Base-by-base conservation (phyloP, 2,329 filamentous ascomycete genomes). In the Stemphylium beticola region DNA sequence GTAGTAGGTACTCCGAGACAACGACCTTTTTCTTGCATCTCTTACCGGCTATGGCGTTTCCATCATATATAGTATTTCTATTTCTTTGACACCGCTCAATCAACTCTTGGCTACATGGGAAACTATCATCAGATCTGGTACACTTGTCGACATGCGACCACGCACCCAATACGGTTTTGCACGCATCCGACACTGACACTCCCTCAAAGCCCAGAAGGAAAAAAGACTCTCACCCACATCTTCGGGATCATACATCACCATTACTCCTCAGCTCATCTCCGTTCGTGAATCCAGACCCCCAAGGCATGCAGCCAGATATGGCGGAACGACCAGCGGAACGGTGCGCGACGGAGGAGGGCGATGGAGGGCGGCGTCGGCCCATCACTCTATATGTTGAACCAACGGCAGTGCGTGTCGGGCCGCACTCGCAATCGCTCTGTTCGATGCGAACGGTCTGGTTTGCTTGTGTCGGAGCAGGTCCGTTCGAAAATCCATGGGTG, bases 91-190 rank as follows among this genome's bases (percentile, higher is more conserved):
- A 15, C n/a, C 9, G 41, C 41, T 34, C 29, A 22, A 20, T 5
- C 20, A 15, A 33, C 26, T 12, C 41, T 33, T 17, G 29, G 26
- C 29, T 11, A 22, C 5, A 29, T 18, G 9, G 26, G 15, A 43
- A 8, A 33, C 41, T 34, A 11, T 44, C 26, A 17, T 17, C 9
- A 10, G 8, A 20, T 17, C 20, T 17, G 44, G 44, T 47, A 47
- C 44, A 39, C 44, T 39, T 47, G 34, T 39, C 44, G 24, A 47
- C 31, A 36, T 33, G 24, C 24, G n/a, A 29, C 43, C 43, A 26
- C 32, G 11, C 33, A 18, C 20, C 43, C 32, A 26, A 26, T 10
- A 36, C 32, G n/a, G n/a, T 26, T 32, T 45, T 12, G n/a, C 32
- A 32, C 26, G 8, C 18, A 15, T 31, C 32, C 43, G 18, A 46